Percentiles rank a stretch among this genome's conserved stretches.
Evolutionary conservation across 352 stramenopile species (phyloP).

Genomic region (Phytophthora vignae): DNA sequence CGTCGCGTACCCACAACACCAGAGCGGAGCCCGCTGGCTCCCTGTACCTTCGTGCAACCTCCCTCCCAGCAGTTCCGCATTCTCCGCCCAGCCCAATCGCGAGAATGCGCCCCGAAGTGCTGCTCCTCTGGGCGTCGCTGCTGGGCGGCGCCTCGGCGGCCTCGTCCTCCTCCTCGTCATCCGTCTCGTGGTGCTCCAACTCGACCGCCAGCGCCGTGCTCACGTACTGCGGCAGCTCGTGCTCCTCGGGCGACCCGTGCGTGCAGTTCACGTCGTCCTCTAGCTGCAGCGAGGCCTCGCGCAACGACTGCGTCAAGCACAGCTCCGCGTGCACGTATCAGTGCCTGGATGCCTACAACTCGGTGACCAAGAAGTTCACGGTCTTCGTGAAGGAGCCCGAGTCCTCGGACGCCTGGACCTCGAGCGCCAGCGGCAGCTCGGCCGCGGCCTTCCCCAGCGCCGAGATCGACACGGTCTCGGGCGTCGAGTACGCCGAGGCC

Average conservation of each 20-base stretch:
- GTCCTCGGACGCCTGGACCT: conserved; percentile 52
- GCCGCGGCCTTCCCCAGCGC: conserved; percentile 55
- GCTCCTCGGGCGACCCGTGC: conserved; percentile 53
- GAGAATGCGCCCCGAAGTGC: conserved; percentile 19
- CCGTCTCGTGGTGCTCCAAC: conserved; percentile 58
- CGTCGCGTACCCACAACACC: not conserved
- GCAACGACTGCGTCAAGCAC: conserved; percentile 60
- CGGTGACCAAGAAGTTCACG: conserved; percentile 53
- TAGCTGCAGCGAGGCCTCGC: conserved; percentile 56
- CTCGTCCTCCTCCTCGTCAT: conserved; percentile 34
- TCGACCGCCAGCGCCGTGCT: conserved; percentile 49
- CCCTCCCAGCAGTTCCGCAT: conserved; percentile 14
- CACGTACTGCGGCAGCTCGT: conserved; percentile 54
- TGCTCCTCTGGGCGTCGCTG: conserved; percentile 16
- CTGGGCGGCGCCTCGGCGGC: conserved; percentile 18
- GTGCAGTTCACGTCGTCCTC: conserved; percentile 60
- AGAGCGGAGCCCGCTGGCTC: conserved; percentile 17
- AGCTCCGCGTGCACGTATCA: conserved; percentile 68
- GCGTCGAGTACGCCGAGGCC: conserved; percentile 49
- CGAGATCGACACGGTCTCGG: conserved; percentile 53
- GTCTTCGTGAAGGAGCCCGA: conserved; percentile 76
- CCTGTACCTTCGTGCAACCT: conserved; percentile 26
- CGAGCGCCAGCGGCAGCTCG: conserved; percentile 28
- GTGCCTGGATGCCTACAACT: conserved; percentile 71
- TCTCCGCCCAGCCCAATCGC: conserved; percentile 5